A percentile compares a stretch with the other conserved stretches of the same genome.
These are phyloP conservation scores for Colletotrichum tropicale DNA, from an alignment of 2,329 filamentous ascomycete species.

Conservation along the genomic window DNA sequence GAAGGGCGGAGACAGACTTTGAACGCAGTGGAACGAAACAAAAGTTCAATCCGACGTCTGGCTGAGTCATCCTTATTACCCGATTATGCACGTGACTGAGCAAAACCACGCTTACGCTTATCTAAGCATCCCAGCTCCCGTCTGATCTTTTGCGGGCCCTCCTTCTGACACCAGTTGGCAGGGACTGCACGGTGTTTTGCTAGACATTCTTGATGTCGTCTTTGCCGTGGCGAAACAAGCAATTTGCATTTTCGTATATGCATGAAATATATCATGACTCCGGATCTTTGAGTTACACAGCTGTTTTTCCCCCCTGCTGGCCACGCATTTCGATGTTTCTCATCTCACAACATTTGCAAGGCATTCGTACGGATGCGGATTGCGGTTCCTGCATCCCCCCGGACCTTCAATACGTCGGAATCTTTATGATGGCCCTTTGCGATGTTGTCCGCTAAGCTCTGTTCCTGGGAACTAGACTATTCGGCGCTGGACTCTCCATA, in stretches of 20 bases:
- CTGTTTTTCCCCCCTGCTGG: too few relatives aligned
- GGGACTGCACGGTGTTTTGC: neutral
- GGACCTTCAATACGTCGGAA: neutral
- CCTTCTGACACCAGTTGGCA: neutral
- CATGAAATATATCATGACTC: neutral
- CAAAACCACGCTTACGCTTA: neutral
- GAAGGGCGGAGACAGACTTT: neutral
- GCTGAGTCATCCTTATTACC: neutral
- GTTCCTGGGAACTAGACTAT: neutral
- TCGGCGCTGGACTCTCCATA: neutral
- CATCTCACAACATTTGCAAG: neutral
- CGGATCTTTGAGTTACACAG: neutral
- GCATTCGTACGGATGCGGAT: neutral
- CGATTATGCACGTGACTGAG: neutral
- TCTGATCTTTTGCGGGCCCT: neutral
- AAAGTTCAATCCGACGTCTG: neutral
- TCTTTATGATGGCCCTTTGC: neutral
- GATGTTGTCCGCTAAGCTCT: neutral
- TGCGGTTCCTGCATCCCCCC: neutral
- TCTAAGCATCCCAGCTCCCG: neutral
- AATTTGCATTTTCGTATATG: neutral
- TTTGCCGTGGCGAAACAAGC: neutral
- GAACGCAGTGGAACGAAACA: neutral
- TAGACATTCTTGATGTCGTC: neutral
- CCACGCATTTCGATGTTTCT: neutral